These are phyloP conservation scores for Porpolomopsis calyptriformis DNA, from an alignment of 768 basidiomycete species.

Conservation along the genomic window DNA sequence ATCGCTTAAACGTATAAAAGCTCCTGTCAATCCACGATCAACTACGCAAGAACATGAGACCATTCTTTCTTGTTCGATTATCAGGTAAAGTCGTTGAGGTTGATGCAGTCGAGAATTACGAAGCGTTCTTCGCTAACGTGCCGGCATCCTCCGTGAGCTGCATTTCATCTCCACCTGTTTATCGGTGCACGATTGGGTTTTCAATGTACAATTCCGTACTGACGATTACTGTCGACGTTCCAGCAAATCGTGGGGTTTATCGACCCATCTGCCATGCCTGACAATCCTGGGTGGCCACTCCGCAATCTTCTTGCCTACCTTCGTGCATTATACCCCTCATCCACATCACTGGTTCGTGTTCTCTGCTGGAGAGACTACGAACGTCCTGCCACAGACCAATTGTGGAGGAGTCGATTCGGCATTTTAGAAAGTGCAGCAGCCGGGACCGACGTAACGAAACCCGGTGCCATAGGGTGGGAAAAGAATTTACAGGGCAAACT, in stretches of 20 bases:
- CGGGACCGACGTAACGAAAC: slow-evolving; percentile 22
- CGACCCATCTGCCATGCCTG: slow-evolving; percentile 73
- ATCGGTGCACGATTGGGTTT: neutral
- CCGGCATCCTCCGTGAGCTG: slow-evolving; percentile 31
- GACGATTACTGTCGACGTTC: neutral
- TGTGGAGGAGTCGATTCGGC: slow-evolving; percentile 60
- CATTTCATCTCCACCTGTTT: slow-evolving; percentile 3
- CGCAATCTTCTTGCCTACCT: slow-evolving; percentile 87
- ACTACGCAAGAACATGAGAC: slow-evolving; percentile 27
- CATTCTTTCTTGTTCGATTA: slow-evolving; percentile 56
- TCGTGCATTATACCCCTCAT: slow-evolving; percentile 42
- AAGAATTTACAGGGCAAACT: slow-evolving; percentile 83
- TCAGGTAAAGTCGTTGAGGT: slow-evolving; percentile 27
- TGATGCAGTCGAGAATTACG: slow-evolving; percentile 46
- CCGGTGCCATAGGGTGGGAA: slow-evolving; percentile 89
- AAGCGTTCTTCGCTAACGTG: slow-evolving; percentile 42
- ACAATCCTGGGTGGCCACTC: slow-evolving; percentile 84
- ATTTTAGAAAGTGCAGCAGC: slow-evolving; percentile 27
- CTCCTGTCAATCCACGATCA: slow-evolving; percentile 36
- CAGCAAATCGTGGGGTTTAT: slow-evolving; percentile 50
- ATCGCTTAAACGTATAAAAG: neutral
- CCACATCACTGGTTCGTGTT: slow-evolving; percentile 43
- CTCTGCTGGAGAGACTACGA: slow-evolving; percentile 72
- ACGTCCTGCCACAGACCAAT: slow-evolving; percentile 23
- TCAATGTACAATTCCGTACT: neutral